Conservation (phyloP, 2,329 filamentous ascomycete genomes). For the Apiospora aurea region DNA sequence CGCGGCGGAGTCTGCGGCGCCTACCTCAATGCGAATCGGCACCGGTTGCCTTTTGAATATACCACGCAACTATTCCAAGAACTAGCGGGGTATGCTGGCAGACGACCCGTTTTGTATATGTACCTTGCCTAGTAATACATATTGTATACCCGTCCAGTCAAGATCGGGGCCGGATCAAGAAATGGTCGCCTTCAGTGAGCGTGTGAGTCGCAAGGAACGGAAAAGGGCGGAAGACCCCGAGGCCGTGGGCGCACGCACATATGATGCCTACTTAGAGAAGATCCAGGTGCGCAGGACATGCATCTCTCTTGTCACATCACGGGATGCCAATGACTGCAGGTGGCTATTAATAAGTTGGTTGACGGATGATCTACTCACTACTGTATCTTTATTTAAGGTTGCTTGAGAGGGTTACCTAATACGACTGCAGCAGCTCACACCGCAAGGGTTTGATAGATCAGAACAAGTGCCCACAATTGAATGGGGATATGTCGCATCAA, state of each 20-base stretch:
- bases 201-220: not conserved
- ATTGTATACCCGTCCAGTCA: not conserved
- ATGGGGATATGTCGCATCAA: conserved; percentile 2
- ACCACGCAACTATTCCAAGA: not conserved
- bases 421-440: not conserved
- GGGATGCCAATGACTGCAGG: not conserved
- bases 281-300: not conserved
- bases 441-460: not conserved
- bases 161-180: not conserved
- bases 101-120: not conserved
- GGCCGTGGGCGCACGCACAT: not conserved
- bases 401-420: conserved; percentile 4
- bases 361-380: not conserved
- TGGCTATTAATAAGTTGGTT: not conserved
- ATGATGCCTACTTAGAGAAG: not conserved
- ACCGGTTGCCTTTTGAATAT: not conserved
- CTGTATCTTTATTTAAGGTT: not conserved
- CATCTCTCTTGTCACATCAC: not conserved
- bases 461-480: conserved; percentile 5
- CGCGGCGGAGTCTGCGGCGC: not conserved
- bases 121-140: not conserved
- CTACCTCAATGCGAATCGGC: not conserved
- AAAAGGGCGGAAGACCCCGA: not conserved
- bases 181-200: not conserved
- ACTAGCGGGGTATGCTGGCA: not conserved